Evolutionary conservation across 2,329 filamentous ascomycete species (phyloP), one percentile per base, ranked within the genome.

Genomic region (Ramichloridium luteum): DNA sequence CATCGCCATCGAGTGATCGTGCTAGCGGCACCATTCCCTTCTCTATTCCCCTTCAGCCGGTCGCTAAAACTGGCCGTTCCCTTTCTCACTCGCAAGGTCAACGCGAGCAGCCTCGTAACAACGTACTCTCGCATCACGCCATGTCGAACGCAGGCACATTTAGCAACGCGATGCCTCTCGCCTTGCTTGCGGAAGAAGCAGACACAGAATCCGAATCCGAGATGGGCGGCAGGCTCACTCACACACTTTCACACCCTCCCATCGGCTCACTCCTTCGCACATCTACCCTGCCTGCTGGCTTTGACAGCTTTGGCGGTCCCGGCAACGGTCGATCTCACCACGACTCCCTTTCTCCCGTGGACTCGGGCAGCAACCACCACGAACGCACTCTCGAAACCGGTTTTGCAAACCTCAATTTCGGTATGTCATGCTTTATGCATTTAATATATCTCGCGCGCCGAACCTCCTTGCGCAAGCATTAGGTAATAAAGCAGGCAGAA

Each of bases 41-140:
- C 49, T 71, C 81, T 5, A 92, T 93, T 44, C 85, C 85, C 3
- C 66, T 93, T 13, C 82, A 93, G 41, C 85, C 88, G 1, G 90
- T 83, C 0, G 82, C 82, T 2, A 96, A 96, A 57, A 85, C 83
- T 1, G 90, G 93, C 48, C 77, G 90, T 26, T 98, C 90, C 4
- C 84, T 94, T 56, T 96, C 90, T 4, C 96, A 96, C 57, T 96
- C 88, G 0, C 88, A 53, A 31, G 50, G 47, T 6, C 47, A 53
- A 36, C 41, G 45, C 11, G 49, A 51, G 38, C 26, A 34, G 28
- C 34, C 36, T n/a, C n/a, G n/a, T n/a, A n/a, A n/a, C n/a, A n/a
- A n/a, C n/a, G n/a, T n/a, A n/a, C n/a, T n/a, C n/a, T n/a, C n/a
- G n/a, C n/a, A n/a, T n/a, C n/a, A n/a, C n/a, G n/a, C n/a, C n/a